Evolutionary conservation across 164 flowering plant genomes (phyloP).

Genomic region (Nymphaea thermarum): DNA sequence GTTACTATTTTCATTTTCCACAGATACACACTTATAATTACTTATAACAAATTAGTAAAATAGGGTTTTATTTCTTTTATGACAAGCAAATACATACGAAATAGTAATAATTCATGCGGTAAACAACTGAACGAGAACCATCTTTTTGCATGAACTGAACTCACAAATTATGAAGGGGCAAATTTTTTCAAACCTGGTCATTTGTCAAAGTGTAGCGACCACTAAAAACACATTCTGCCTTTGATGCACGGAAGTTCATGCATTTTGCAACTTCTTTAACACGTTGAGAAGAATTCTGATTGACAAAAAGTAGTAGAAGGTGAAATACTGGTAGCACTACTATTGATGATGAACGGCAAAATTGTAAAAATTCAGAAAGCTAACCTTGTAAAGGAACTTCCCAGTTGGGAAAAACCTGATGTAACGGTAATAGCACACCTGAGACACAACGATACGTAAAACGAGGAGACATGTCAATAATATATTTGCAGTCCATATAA

Average conservation of each 20-base stretch:
- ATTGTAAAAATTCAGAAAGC: background rate
- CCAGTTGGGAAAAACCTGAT: conserved; percentile 84
- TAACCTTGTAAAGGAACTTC: conserved; percentile 85
- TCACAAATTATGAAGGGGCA: background rate
- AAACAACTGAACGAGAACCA: no score
- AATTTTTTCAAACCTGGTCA: conserved; percentile 51
- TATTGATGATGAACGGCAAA: background rate
- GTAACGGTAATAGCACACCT: conserved; percentile 97
- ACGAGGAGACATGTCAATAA: background rate
- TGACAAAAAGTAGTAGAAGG: conserved; percentile 2
- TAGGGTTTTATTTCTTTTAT: no score
- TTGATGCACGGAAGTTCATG: conserved; percentile 74
- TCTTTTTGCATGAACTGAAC: no score
- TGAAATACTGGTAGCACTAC: background rate
- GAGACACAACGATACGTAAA: conserved; percentile 8
- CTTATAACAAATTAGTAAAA: no score
- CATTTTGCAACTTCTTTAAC: conserved; percentile 62
- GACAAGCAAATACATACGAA: no score
- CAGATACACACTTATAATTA: no score
- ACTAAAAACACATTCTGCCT: conserved; percentile 47
- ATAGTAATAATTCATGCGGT: no score
- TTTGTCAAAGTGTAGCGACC: conserved; percentile 73
- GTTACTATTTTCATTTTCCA: no score
- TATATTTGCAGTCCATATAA: no score
- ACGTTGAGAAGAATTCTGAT: conserved; percentile 79